phyloP scores from a whole-genome alignment of 1,139 yeast genomes.

The Lipomyces yarrowii region DNA sequence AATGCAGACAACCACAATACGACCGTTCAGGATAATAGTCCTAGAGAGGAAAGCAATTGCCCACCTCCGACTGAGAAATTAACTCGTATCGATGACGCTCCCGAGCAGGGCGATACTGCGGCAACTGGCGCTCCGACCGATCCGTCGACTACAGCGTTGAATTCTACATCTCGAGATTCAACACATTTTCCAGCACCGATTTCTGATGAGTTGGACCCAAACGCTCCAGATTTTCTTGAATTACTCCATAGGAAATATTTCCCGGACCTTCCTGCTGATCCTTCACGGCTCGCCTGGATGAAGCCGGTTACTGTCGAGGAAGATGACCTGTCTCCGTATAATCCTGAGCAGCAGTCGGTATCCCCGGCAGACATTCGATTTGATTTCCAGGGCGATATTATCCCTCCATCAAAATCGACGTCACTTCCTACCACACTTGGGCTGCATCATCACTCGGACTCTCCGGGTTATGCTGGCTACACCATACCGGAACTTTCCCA shows the following conservation, averaged over 20 bases:
- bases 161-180: conserved; percentile 7
- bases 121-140: background rate
- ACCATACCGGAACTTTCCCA: conserved; percentile 82
- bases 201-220: conserved; percentile 45
- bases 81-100: background rate
- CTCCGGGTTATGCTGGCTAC: conserved; percentile 90
- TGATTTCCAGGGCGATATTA: conserved; percentile 80
- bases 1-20: background rate
- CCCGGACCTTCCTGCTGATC: conserved; percentile 85
- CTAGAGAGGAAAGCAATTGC: conserved; percentile 18
- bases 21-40: background rate
- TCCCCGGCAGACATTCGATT: conserved; percentile 65
- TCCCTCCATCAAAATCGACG: conserved; percentile 54
- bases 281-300: conserved; percentile 91
- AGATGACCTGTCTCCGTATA: conserved; percentile 39
- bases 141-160: background rate
- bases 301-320: conserved; percentile 51
- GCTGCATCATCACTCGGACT: conserved; percentile 87
- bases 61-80: background rate
- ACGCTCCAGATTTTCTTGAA: conserved; percentile 73
- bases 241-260: conserved; percentile 82
- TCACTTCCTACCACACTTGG: conserved; percentile 63
- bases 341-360: conserved; percentile 39
- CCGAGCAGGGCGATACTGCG: background rate
- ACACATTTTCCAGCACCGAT: conserved; percentile 38